These are phyloP conservation scores for Globisporangium nodosum DNA, from an alignment of 352 stramenopile genomes.

Conservation along the genomic window DNA sequence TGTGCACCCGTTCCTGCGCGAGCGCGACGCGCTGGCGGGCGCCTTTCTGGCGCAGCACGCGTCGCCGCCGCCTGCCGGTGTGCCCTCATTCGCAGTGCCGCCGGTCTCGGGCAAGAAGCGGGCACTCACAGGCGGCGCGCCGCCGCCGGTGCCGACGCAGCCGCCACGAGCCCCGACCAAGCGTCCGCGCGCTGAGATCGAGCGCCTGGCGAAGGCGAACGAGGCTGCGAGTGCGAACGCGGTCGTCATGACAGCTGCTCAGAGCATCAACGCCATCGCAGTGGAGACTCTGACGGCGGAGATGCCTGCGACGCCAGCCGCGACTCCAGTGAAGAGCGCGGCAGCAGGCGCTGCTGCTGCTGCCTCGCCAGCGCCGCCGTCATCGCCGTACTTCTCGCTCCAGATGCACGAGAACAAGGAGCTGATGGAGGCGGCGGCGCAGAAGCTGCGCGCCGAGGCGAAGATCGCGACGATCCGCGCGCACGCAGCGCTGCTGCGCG, in stretches of 20 bases:
- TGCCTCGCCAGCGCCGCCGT: background rate
- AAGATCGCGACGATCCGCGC: slow-evolving; percentile 15
- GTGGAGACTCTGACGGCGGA: background rate
- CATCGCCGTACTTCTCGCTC: background rate
- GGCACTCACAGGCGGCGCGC: slow-evolving; percentile 4
- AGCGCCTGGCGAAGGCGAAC: slow-evolving; percentile 9
- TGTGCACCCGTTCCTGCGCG: slow-evolving; percentile 15
- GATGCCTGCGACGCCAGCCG: too few relatives aligned
- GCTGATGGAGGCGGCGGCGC: slow-evolving; percentile 11
- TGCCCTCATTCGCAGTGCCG: slow-evolving; percentile 1
- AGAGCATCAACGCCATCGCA: background rate
- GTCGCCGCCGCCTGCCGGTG: slow-evolving; percentile 8
- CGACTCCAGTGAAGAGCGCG: background rate
- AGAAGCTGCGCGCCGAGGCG: slow-evolving; percentile 14
- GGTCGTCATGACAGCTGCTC: background rate
- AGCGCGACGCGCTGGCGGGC: background rate
- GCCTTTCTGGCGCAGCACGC: background rate
- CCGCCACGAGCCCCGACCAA: slow-evolving; percentile 4
- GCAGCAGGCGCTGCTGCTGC: background rate
- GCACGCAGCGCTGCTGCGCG: slow-evolving; percentile 12
- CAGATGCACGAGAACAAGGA: slow-evolving; percentile 7
- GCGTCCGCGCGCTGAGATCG: slow-evolving; percentile 13
- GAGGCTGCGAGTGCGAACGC: slow-evolving; percentile 1
- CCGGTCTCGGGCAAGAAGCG: slow-evolving; percentile 10
- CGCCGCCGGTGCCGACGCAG: background rate